Conservation (phyloP, 169 alveolate genomes). For the Hepatocystis sp. region DNA sequence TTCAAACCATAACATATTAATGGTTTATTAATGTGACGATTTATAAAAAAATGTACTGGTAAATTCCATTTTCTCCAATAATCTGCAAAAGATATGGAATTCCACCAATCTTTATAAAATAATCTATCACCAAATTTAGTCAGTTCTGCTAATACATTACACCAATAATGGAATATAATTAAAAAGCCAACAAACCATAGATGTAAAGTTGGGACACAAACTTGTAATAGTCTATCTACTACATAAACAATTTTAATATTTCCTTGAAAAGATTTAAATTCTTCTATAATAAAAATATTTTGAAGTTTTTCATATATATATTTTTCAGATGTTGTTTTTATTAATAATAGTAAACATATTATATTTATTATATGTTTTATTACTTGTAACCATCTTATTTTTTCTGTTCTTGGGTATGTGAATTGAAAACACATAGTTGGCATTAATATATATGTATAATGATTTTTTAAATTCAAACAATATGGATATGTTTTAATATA, state of each 20-base stretch:
- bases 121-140: conserved; percentile 95
- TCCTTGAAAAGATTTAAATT: conserved; percentile 83
- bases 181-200: conserved; percentile 94
- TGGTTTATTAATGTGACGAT: conserved; percentile 95
- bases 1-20: conserved; percentile 88
- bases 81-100: conserved; percentile 92
- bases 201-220: conserved; percentile 93
- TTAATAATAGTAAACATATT: conserved; percentile 80
- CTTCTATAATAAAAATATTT: conserved; percentile 91
- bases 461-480: conserved; percentile 86
- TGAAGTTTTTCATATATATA: conserved; percentile 89
- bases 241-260: conserved; percentile 73
- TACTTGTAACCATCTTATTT: conserved; percentile 84
- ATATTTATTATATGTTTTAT: conserved; percentile 81
- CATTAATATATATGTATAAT: conserved; percentile 89
- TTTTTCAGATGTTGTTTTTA: conserved; percentile 89
- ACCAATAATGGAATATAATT: conserved; percentile 93
- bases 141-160: conserved; percentile 93
- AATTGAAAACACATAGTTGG: conserved; percentile 95
- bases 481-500: conserved; percentile 85
- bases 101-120: conserved; percentile 97
- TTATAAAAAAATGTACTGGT: conserved; percentile 95
- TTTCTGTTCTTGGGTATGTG: conserved; percentile 88
- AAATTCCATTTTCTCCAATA: conserved; percentile 96
- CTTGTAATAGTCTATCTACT: conserved; percentile 86